Evolutionary conservation across 768 basidiomycete genomes (phyloP).

Genomic region (Trametes cinnabarina): DNA sequence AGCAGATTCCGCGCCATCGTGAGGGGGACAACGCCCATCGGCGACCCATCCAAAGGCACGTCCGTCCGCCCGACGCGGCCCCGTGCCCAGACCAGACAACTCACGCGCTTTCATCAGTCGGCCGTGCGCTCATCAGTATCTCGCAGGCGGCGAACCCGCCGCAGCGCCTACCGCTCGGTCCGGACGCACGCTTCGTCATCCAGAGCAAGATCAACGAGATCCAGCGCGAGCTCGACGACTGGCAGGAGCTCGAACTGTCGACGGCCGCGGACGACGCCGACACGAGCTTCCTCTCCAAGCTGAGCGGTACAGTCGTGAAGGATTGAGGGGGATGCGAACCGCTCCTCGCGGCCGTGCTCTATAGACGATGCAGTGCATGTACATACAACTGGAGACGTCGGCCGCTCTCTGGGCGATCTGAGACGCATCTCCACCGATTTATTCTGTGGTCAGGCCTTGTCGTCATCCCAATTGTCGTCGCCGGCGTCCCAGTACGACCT

Average conservation of each 20-base stretch:
- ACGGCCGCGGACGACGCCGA: slow-evolving; percentile 8
- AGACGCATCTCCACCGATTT: no score
- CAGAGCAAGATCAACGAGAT: slow-evolving; percentile 3
- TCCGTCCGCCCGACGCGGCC: background rate
- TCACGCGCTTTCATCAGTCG: background rate
- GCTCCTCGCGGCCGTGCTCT: no score
- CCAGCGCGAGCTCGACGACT: slow-evolving; percentile 5
- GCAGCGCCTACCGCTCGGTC: background rate
- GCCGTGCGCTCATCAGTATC: background rate
- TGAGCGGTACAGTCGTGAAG: background rate
- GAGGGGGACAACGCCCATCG: background rate
- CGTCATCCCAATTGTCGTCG: background rate
- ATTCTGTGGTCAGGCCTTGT: background rate
- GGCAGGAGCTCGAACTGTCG: slow-evolving; percentile 6
- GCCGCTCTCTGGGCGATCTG: no score
- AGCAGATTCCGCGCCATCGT: background rate
- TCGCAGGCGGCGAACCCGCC: slow-evolving; percentile 7
- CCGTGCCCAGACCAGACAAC: no score
- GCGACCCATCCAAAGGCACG: slow-evolving; percentile 5
- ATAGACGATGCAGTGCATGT: no score
- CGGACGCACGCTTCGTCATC: background rate
- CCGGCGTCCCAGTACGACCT: background rate
- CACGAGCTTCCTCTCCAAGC: background rate
- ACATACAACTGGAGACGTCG: no score
- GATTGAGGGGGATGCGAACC: no score